Evolutionary conservation across 441 rosid species (phyloP), one percentile per base, ranked within the genome.

Genomic region (Rhodomyrtus psidioides): DNA sequence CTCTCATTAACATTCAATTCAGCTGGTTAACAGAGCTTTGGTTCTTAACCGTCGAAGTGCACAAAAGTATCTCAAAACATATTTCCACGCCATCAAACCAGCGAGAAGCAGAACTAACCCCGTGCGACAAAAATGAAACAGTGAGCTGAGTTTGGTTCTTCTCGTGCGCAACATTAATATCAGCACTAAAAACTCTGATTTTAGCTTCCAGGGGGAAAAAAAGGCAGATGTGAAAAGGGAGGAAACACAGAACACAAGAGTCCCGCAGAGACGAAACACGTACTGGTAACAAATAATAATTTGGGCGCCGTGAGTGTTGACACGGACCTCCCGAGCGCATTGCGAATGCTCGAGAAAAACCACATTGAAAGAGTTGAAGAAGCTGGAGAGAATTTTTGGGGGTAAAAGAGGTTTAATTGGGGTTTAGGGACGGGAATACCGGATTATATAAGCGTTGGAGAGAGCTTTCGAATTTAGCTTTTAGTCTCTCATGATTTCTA

Each of bases 211-310:
- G n/a, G n/a, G n/a, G n/a, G n/a, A 74, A 19, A 27, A 42, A 42
- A 42, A 39, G 44, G 28, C 53, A 44, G 56, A 30, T 26, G 59
- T 6, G 26, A 60, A 59, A 60, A 1, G 42, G 9, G 74, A n/a
- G n/a, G n/a, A n/a, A n/a, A n/a, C n/a, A 83, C 12, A 51, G 30
- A 75, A 84, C 42, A 65, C 27, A 28, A 70, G 55, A 6, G 28
- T 9, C 76, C 34, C 76, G 46, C 42, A 42, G 53, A n/a, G 19
- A 26, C 15, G 15, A 2, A 44, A 57, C 46, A 62, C 86, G 53
- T 88, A 95, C 98, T 97, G 88, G 94, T 93, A 81, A 94, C 87
- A 90, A n/a, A n/a, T n/a, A 95, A 95, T 88, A 95, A 95, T 90
- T 91, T 95, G 24, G 99, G 96, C 53, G 95, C 89, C 44, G 98